Evolutionary conservation across 345 rosid genomes (phyloP).

Genomic region (Hibiscus trionum): DNA sequence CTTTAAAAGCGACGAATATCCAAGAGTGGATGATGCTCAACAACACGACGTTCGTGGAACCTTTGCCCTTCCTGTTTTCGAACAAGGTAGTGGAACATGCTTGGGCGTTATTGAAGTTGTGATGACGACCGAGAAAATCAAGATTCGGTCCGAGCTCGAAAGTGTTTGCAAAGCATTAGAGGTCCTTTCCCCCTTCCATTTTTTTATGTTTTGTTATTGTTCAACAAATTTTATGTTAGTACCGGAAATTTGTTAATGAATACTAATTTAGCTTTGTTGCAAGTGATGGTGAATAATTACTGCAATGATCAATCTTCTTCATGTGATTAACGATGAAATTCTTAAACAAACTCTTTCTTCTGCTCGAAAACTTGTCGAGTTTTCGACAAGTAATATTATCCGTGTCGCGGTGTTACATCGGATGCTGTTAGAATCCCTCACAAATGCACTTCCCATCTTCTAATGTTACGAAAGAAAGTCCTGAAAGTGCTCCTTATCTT

Average conservation of each 20-base stretch:
- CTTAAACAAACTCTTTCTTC: neutral
- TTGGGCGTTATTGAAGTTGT: constrained; percentile 92
- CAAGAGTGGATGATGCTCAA: constrained; percentile 66
- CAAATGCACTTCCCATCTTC: too few species aligned
- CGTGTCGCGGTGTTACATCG: too few species aligned
- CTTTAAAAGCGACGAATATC: constrained; percentile 80
- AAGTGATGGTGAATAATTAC: neutral
- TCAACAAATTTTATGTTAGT: neutral
- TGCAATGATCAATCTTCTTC: neutral
- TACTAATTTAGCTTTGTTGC: too few species aligned
- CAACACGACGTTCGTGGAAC: constrained; percentile 70
- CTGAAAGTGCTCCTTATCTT: neutral
- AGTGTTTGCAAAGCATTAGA: constrained; percentile 79
- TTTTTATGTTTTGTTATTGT: neutral
- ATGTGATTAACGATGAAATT: neutral
- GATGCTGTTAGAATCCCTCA: too few species aligned
- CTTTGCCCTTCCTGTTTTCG: constrained; percentile 87
- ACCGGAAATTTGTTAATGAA: neutral
- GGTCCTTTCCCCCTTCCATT: constrained; percentile 33
- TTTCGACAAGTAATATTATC: neutral
- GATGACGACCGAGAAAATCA: constrained; percentile 58
- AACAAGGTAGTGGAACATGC: constrained; percentile 71
- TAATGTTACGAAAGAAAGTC: constrained; percentile 1
- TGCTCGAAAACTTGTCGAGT: neutral
- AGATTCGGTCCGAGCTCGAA: constrained; percentile 67